These are phyloP conservation scores for Sporothrix dimorphospora DNA, from an alignment of 2,329 filamentous ascomycete genomes.

Conservation along the genomic window DNA sequence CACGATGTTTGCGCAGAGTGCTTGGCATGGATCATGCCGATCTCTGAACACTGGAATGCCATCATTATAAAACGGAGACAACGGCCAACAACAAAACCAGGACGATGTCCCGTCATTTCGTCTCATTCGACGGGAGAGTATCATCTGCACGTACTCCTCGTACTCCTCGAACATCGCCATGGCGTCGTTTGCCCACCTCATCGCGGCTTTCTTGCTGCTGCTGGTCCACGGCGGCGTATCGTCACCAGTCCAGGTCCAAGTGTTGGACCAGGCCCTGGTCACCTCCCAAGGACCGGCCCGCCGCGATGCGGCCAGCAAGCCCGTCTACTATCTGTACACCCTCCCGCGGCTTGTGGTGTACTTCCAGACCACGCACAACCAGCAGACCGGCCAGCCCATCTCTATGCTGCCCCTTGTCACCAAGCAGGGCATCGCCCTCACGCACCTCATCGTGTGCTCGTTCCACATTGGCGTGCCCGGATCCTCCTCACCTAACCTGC, in stretches of 20 bases:
- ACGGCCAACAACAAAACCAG: not conserved
- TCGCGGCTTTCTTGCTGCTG: not conserved
- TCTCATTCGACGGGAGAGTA: not conserved
- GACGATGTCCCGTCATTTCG: not conserved
- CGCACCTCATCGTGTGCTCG: slow-evolving; percentile 84
- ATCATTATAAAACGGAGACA: not conserved
- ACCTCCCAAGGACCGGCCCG: too few relatives aligned
- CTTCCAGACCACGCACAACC: slow-evolving; percentile 45
- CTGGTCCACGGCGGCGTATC: not conserved
- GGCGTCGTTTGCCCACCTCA: not conserved
- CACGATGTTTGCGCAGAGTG: not conserved
- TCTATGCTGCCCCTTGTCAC: slow-evolving; percentile 58
- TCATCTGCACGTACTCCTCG: not conserved
- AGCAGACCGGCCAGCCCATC: slow-evolving; percentile 44
- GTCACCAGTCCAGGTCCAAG: not conserved
- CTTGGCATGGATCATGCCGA: slow-evolving; percentile 10
- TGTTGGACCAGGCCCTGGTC: not conserved
- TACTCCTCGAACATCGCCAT: not conserved
- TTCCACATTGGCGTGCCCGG: slow-evolving; percentile 77
- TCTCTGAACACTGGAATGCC: not conserved
- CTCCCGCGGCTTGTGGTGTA: slow-evolving; percentile 54
- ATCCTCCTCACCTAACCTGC: slow-evolving; percentile 52
- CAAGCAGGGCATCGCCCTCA: slow-evolving; percentile 55
- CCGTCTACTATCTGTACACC: slow-evolving; percentile 3
- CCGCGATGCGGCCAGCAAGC: not conserved